Base-by-base conservation (phyloP, 352 stramenopile genomes). In the Globisporangium radiosum region DNA sequence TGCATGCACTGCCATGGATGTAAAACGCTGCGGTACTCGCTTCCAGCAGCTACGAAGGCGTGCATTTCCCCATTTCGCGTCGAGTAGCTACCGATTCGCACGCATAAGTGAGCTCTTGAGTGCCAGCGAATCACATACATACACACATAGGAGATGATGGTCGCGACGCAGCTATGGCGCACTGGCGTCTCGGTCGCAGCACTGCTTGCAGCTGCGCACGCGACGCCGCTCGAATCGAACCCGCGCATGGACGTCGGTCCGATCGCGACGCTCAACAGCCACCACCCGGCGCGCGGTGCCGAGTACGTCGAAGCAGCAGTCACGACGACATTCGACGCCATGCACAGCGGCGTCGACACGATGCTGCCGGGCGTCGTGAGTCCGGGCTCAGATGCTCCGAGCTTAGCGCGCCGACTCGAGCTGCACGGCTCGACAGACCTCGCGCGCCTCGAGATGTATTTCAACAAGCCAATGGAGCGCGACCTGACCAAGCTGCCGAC, bases 401-500 rank as follows among this genome's bases (percentile, higher is more conserved):
- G 42, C 36, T 57, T 10, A 7, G 10, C 37, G 8, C 64, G 72
- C 36, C 66, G 71, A 9, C 65, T 84, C 4, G 75, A 84, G 42
- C 53, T 72, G 43, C 66, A 71, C 25, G 75, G 70, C 49, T 72
- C 52, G 48, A 68, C 60, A 54, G 75, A 85, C 56, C 75, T 82
- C 57, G 51, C 68, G 54, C 76, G 78, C 47, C 69, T 85, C 19
- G 75, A 85, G 65, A 62, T 64, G 13, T 82, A 70, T 51, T 85
- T 85, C 44, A 70, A 67, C 15, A 56, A 66, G 10, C 59, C 75
- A 15, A 73, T 85, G 36, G 75, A 75, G 60, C 74, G 58, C 3
- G 75, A 85, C 47, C 57, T 85, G 44, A 85, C 75, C 19, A 78
- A 81, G 55, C 64, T 85, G 19, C 69, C 75, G 1, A 77, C 73